A percentile compares a stretch with the other conserved stretches of the same genome.
These are phyloP conservation scores for Aspergillus bridgeri DNA, from an alignment of 495 filamentous ascomycete genomes.

Conservation along the genomic window DNA sequence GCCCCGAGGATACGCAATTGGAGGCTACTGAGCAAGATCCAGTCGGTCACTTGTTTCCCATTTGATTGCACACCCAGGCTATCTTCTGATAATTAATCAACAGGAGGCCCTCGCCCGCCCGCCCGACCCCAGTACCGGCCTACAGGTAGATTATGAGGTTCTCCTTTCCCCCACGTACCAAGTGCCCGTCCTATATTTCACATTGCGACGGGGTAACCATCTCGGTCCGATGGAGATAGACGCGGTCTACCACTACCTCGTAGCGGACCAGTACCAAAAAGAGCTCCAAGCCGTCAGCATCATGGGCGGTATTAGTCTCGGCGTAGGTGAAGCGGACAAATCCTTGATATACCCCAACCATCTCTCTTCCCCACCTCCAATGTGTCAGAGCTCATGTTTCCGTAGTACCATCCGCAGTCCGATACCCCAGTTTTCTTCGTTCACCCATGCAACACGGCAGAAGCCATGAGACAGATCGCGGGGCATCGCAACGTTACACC, in stretches of 20 bases:
- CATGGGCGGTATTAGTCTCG: constrained; percentile 73
- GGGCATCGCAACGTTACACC: constrained; percentile 49
- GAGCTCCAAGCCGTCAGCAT: constrained; percentile 56
- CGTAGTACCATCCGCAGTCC: constrained; percentile 74
- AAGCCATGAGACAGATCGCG: constrained; percentile 58
- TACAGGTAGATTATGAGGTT: constrained; percentile 54
- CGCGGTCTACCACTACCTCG: constrained; percentile 63
- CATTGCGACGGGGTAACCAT: constrained; percentile 58
- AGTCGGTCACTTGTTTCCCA: constrained; percentile 19
- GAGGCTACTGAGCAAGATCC: constrained; percentile 35
- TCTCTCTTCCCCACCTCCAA: neutral
- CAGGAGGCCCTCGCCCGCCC: constrained; percentile 44
- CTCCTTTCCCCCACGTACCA: constrained; percentile 47
- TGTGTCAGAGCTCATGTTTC: constrained; percentile 41
- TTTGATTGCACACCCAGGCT: constrained; percentile 9
- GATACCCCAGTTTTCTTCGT: constrained; percentile 74
- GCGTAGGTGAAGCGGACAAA: constrained; percentile 50
- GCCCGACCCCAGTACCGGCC: constrained; percentile 18
- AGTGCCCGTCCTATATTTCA: constrained; percentile 52
- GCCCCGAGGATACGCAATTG: constrained; percentile 18
- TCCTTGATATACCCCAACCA: constrained; percentile 2
- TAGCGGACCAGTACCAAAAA: constrained; percentile 59
- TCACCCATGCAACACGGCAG: constrained; percentile 82
- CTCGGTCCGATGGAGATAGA: constrained; percentile 60
- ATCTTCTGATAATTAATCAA: constrained; percentile 21